Base-by-base conservation (phyloP, 2,329 filamentous ascomycete species). In the Apiospora saccharicola region DNA sequence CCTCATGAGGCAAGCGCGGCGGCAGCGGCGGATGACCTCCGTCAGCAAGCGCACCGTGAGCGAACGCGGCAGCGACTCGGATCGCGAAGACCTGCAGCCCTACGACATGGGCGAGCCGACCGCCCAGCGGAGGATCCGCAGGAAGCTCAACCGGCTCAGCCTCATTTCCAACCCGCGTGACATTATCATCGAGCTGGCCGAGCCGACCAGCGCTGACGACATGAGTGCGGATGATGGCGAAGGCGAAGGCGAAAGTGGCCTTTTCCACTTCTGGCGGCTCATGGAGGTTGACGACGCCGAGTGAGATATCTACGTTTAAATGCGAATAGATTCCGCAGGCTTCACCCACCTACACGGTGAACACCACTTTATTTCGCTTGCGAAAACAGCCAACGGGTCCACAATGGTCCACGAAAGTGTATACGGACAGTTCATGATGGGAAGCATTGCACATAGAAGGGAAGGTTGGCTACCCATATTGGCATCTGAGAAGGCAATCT, bases 31-130 rank as follows among this genome's bases (percentile, higher is more conserved):
- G 12, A 79, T 80, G 79, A 80, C 77, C 69, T 80, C 79, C 10
- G 80, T 81, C 64, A 80, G 80, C 77, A 81, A 81, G 74, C 80
- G 80, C 30, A 81, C 80, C 41, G 75, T 81, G 67, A 81, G 80
- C 75, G 80, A 81, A 74, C 76, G 80, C 46, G 80, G 77, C 73
- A 81, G 80, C 57, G 80, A 81, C 71, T 80, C 78, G 8, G 80
- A 81, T 71, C 75, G 74, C 53, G 80, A 81, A 67, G 80, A 81
- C 67, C 68, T 81, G 5, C 69, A 79, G 51, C 78, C 80, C 12
- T 80, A 77, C 69, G 75, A 76, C 44, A 77, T 80, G 12, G 75
- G 73, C 26, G 76, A 75, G 43, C 4, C 26, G 26, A 75, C 75
- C 14, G 70, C 46, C 34, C 73, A 75, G 68, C 77, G 80, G 49